Conservation (phyloP, 78 protist genomes). For the Chrysochromulina tobinii region DNA sequence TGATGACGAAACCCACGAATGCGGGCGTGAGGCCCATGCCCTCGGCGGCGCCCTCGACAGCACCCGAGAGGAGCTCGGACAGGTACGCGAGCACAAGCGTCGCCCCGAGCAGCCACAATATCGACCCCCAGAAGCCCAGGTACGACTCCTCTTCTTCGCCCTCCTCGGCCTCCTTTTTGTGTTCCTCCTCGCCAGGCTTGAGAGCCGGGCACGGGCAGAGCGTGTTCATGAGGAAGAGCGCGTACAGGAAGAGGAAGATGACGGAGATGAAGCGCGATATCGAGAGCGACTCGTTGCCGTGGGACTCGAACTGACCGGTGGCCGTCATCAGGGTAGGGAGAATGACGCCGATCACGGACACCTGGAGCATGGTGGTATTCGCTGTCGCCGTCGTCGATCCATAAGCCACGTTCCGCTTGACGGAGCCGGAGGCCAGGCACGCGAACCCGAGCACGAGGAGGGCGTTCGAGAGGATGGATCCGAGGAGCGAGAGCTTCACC, state of each 20-base stretch:
- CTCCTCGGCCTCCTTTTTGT: slow-evolving; percentile 4
- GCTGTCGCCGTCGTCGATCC: slow-evolving; percentile 40
- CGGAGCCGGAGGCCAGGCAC: slow-evolving; percentile 52
- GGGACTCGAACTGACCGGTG: not conserved
- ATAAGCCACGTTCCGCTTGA: not conserved
- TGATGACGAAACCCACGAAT: slow-evolving; percentile 42
- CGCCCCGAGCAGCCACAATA: not conserved
- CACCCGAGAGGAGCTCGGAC: slow-evolving; percentile 39
- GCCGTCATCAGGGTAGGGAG: slow-evolving; percentile 38
- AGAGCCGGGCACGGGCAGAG: slow-evolving; percentile 15
- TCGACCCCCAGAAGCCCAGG: no score
- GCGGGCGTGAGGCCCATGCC: not conserved
- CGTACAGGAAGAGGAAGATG: slow-evolving; percentile 37
- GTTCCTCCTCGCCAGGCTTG: not conserved
- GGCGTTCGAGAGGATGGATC: slow-evolving; percentile 60
- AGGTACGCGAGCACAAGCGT: slow-evolving; percentile 39
- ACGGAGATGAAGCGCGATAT: not conserved
- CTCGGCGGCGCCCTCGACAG: slow-evolving; percentile 37
- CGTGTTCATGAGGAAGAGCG: slow-evolving; percentile 22
- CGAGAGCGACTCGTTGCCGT: not conserved
- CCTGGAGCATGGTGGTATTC: slow-evolving; percentile 36
- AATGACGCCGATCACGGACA: slow-evolving; percentile 10
- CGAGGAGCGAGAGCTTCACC: slow-evolving; percentile 59
- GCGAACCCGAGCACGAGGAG: slow-evolving; percentile 62
- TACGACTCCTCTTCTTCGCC: slow-evolving; percentile 40